A percentile compares a stretch with the other conserved stretches of the same genome.
These are phyloP conservation scores for Cymbidium sinense DNA, from an alignment of 106 monocot species.

Conservation along the genomic window DNA sequence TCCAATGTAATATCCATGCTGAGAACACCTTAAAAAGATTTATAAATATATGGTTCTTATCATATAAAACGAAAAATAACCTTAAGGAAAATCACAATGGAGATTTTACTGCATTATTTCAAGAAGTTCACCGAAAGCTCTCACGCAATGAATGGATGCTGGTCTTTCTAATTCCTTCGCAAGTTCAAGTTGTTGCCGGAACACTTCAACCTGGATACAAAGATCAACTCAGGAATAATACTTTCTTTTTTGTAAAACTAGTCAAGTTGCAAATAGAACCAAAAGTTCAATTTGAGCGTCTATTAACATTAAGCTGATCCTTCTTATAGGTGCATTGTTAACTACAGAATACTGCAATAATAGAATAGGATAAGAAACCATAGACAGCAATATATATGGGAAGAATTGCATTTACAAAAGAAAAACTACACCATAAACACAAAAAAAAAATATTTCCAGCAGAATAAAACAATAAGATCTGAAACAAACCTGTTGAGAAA, in stretches of 20 bases:
- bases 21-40: background rate
- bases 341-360: background rate
- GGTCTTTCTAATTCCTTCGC: conserved; percentile 73
- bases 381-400: background rate
- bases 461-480: background rate
- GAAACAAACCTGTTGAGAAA: conserved; percentile 54
- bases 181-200: conserved; percentile 63
- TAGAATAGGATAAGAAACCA: background rate
- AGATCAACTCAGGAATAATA: background rate
- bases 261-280: background rate
- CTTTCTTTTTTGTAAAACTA: background rate
- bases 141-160: conserved; percentile 86
- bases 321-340: background rate
- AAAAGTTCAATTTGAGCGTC: background rate
- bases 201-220: conserved; percentile 62
- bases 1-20: background rate
- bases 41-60: background rate
- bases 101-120: conserved; percentile 68
- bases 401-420: background rate
- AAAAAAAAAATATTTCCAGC: background rate
- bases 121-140: conserved; percentile 80
- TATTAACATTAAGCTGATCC: background rate
- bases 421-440: background rate
- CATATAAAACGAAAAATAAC: background rate
- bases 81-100: background rate